phyloP scores from a whole-genome alignment of 371 early-diverging fungal genomes.

The Circinella minor region DNA sequence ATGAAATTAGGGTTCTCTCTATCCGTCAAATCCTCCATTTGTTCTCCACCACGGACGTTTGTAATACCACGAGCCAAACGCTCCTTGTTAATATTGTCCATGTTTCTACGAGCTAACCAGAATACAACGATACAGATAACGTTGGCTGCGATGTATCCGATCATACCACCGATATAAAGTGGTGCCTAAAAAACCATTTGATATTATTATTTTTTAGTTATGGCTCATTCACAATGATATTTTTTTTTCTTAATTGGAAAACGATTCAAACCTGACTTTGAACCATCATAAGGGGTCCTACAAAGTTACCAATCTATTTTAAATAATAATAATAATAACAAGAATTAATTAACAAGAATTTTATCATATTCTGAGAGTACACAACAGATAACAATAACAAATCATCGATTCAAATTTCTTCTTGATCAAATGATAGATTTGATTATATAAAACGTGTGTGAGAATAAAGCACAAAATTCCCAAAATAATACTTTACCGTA shows the following conservation, averaged over 20 bases:
- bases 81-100: conserved; percentile 21
- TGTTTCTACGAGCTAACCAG: conserved; percentile 25
- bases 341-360: background rate
- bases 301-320: conserved; percentile 28
- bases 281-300: conserved; percentile 36
- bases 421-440: background rate
- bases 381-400: background rate
- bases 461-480: too few relatives aligned
- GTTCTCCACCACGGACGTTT: conserved; percentile 1
- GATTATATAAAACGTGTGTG: background rate
- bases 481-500: conserved; percentile 15
- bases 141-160: conserved; percentile 31
- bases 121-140: conserved; percentile 22
- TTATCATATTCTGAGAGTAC: background rate
- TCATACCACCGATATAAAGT: conserved; percentile 41
- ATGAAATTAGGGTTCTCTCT: conserved; percentile 31
- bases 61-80: conserved; percentile 2
- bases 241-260: too few relatives aligned
- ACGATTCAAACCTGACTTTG: conserved; percentile 4
- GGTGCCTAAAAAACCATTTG: conserved; percentile 20
- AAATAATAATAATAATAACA: background rate
- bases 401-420: background rate
- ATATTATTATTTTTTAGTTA: too few relatives aligned
- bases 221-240: too few relatives aligned
- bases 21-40: conserved; percentile 27